A percentile compares a stretch with the other conserved stretches of the same genome.
These are phyloP conservation scores for Xylariaceae sp. DNA, from an alignment of 2,329 filamentous ascomycete species.

Conservation along the genomic window DNA sequence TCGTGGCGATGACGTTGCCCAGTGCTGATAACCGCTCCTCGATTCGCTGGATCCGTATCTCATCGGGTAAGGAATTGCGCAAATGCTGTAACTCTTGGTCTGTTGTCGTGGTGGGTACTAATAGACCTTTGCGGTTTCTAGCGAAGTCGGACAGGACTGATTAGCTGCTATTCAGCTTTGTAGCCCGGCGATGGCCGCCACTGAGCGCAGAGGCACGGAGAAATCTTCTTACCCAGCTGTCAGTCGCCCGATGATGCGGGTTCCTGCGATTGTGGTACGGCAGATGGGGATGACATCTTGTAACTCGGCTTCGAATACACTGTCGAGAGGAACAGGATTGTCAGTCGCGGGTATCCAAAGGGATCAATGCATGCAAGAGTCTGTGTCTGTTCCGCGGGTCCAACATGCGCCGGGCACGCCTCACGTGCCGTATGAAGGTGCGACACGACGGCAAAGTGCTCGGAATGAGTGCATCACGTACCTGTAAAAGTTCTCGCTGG, in stretches of 20 bases:
- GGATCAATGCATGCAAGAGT: not conserved
- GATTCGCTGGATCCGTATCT: slow-evolving; percentile 92
- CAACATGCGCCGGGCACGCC: too few relatives aligned
- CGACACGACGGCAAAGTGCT: too few relatives aligned
- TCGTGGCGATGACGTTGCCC: slow-evolving; percentile 93
- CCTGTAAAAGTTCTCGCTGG: slow-evolving; percentile 98
- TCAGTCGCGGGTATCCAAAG: slow-evolving; percentile 10
- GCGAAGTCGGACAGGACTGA: slow-evolving; percentile 3
- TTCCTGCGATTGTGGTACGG: slow-evolving; percentile 94
- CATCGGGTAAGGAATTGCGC: slow-evolving; percentile 88
- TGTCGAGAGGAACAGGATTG: slow-evolving; percentile 31
- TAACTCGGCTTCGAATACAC: slow-evolving; percentile 95
- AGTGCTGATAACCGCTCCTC: slow-evolving; percentile 94
- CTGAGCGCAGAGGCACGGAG: not conserved
- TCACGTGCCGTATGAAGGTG: too few relatives aligned
- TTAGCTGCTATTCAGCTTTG: slow-evolving; percentile 3
- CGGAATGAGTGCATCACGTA: slow-evolving; percentile 33
- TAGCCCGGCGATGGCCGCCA: not conserved
- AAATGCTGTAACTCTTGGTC: slow-evolving; percentile 98
- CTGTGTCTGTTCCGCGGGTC: too few relatives aligned
- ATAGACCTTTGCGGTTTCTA: slow-evolving; percentile 92
- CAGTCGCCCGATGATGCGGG: slow-evolving; percentile 90
- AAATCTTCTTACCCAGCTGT: slow-evolving; percentile 71
- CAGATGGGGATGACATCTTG: slow-evolving; percentile 97
- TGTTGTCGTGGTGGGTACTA: slow-evolving; percentile 92